Conservation (phyloP, 768 basidiomycete species). For the Suillus subluteus region DNA sequence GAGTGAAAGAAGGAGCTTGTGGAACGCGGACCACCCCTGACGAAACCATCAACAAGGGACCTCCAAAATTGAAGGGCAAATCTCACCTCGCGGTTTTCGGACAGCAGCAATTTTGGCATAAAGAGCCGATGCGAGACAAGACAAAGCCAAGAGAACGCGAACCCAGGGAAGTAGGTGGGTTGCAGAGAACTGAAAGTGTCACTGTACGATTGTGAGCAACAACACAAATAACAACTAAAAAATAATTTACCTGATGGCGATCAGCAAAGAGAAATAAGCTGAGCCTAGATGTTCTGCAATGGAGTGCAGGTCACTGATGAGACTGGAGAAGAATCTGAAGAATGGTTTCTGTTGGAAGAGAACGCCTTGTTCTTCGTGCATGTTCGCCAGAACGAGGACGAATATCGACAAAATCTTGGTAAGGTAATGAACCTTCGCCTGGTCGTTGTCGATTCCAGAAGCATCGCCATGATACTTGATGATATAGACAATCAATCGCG, state of each 20-base stretch:
- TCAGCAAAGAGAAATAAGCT: slow-evolving; percentile 87
- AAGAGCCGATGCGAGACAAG: slow-evolving; percentile 94
- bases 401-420: slow-evolving; percentile 98
- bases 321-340: slow-evolving; percentile 97
- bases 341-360: slow-evolving; percentile 97
- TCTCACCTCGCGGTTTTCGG: slow-evolving; percentile 84
- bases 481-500: slow-evolving; percentile 93
- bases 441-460: slow-evolving; percentile 87
- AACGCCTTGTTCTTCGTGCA: slow-evolving; percentile 91
- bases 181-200: slow-evolving; percentile 96
- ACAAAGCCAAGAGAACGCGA: slow-evolving; percentile 98
- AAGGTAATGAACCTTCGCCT: slow-evolving; percentile 94
- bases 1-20: slow-evolving; percentile 89
- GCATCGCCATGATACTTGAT: slow-evolving; percentile 99
- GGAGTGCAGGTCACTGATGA: slow-evolving; percentile 87
- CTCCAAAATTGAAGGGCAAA: slow-evolving; percentile 1
- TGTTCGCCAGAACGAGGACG: slow-evolving; percentile 91
- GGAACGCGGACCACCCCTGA: slow-evolving; percentile 94
- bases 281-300: slow-evolving; percentile 85
- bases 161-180: slow-evolving; percentile 95
- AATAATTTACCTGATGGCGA: slow-evolving; percentile 76
- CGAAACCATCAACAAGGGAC: slow-evolving; percentile 16
- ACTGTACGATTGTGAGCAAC: slow-evolving; percentile 42
- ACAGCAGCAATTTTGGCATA: slow-evolving; percentile 92
- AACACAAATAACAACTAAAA: neutral